A percentile compares a stretch with the other conserved stretches of the same genome.
These are phyloP conservation scores for Quercus tomentella DNA, from an alignment of 331 rosid species.

Conservation along the genomic window DNA sequence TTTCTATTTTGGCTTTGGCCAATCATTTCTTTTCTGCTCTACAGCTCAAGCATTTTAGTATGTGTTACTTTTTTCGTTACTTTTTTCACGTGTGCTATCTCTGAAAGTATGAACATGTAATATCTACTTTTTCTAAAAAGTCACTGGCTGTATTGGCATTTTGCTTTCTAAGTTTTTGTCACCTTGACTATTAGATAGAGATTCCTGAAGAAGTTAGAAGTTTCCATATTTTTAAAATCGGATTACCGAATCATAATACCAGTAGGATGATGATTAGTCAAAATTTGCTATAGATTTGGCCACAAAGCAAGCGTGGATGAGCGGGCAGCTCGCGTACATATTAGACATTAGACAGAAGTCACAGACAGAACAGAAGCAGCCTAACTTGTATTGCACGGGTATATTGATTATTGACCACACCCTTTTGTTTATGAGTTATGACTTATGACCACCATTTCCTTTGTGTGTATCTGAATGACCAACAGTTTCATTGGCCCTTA, in stretches of 20 bases:
- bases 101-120: too few relatives aligned
- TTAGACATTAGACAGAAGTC: too few relatives aligned
- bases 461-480: too few relatives aligned
- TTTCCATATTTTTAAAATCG: not conserved
- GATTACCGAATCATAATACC: not conserved
- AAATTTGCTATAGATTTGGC: not conserved
- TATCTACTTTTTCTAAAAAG: too few relatives aligned
- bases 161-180: not conserved
- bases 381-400: not conserved
- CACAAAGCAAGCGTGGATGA: not conserved
- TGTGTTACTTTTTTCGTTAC: too few relatives aligned
- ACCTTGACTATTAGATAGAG: not conserved
- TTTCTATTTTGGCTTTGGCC: too few relatives aligned
- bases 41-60: too few relatives aligned
- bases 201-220: not conserved
- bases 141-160: too few relatives aligned
- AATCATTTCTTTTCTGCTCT: too few relatives aligned
- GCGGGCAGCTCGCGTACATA: not conserved
- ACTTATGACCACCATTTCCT: too few relatives aligned
- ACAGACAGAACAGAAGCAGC: not conserved
- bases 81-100: too few relatives aligned
- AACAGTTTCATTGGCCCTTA: not conserved
- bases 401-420: not conserved
- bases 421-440: too few relatives aligned
- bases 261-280: not conserved